Evolutionary conservation across 306 rosid species (phyloP), one percentile per base, ranked within the genome.

Genomic region (Gynostemma pentaphyllum): DNA sequence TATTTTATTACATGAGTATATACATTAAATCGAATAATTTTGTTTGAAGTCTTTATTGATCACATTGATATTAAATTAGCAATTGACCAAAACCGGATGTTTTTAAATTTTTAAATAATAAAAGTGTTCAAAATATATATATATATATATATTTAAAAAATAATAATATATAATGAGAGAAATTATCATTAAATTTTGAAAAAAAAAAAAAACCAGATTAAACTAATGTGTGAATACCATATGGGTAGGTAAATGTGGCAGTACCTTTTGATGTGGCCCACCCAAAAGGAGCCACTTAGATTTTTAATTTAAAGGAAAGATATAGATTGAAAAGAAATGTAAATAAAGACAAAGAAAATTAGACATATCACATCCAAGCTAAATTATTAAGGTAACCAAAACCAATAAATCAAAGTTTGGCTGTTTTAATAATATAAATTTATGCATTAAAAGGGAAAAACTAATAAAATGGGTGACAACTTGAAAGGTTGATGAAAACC

Each of bases 201-300:
- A n/a, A n/a, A n/a, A n/a, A n/a, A 19, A 19, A 19, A 1, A 26
- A 15, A 48, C 26, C 2, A 19, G 18, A 32, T n/a, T 34, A 29
- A 45, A 32, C 12, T 32, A 44, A 22, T 46, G 27, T 64, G 74
- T 54, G 63, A 55, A 55, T 4, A 18, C 8, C 30, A 55, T 29
- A 32, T 32, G 7, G 63, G 56, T 28, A 40, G 44, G 59, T 56
- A 40, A 44, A 62, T 15, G 74, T 61, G 74, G 55, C 34, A 40
- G 14, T 5, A 21, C 7, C 42, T 28, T n/a, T 32, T 19, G 69
- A 70, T 19, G 37, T 70, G 75, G 66, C 26, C 55, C 39, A 49
- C 66, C 48, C 23, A 40, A 56, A 42, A 11, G 16, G 30, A 28
- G 55, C 64, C 75, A 70, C 47, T 27, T 71, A 54, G 64, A 18